Percentiles rank a stretch among this genome's conserved stretches.
phyloP scores from a whole-genome alignment of 2,329 filamentous ascomycete species.

The Talaromyces sp. region DNA sequence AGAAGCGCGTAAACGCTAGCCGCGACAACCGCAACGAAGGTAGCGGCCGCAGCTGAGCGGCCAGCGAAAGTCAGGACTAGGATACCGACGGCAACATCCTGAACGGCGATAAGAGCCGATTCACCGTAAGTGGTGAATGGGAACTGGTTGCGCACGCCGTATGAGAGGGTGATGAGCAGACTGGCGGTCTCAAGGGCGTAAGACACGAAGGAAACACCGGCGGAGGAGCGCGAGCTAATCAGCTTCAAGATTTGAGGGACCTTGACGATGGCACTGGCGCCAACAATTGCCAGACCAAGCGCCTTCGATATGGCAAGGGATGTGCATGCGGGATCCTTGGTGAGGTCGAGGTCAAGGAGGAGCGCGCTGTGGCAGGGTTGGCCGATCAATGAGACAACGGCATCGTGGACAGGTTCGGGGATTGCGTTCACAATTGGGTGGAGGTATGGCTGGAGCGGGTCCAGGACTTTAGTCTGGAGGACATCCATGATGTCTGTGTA shows the following conservation, averaged over 20 bases:
- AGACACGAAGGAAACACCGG: constrained; percentile 83
- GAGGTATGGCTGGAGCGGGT: constrained; percentile 54
- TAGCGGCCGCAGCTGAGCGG: constrained; percentile 66
- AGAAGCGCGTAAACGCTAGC: constrained; percentile 72
- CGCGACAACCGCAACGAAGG: constrained; percentile 77
- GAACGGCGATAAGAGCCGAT: constrained; percentile 84
- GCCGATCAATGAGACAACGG: constrained; percentile 79
- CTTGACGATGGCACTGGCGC: constrained; percentile 88
- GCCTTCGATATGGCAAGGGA: constrained; percentile 90
- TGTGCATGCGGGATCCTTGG: constrained; percentile 74
- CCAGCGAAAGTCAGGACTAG: constrained; percentile 84
- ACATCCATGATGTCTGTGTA: constrained; percentile 40
- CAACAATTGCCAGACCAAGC: constrained; percentile 91
- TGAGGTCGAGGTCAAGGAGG: constrained; percentile 77
- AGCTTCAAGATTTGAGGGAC: constrained; percentile 96
- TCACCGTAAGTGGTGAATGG: constrained; percentile 98
- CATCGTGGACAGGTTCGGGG: constrained; percentile 72
- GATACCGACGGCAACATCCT: constrained; percentile 87
- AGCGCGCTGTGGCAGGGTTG: constrained; percentile 81
- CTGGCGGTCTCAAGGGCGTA: constrained; percentile 89
- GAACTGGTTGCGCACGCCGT: constrained; percentile 87
- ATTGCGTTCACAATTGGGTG: constrained; percentile 72
- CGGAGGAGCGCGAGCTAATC: constrained; percentile 74
- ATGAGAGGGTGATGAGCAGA: constrained; percentile 87
- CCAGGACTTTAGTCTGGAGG: constrained; percentile 43